Evolutionary conservation across 1,139 yeast genomes (phyloP).

Genomic region (Yamadazyma oceani): DNA sequence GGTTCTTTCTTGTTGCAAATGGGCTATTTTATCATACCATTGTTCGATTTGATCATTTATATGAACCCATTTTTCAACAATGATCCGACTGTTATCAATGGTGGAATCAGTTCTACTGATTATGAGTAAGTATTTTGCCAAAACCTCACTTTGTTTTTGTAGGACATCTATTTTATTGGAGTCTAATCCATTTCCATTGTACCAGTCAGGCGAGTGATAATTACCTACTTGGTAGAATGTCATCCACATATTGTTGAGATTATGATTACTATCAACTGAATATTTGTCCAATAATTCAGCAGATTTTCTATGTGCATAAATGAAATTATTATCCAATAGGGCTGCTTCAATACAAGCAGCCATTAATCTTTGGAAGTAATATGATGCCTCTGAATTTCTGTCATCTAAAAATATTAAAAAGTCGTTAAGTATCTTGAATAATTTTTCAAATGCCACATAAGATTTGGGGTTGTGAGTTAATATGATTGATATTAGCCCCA

Average conservation of each 20-base stretch:
- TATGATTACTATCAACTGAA: slow-evolving; percentile 11
- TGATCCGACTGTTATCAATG: slow-evolving; percentile 25
- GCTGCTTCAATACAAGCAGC: slow-evolving; percentile 61
- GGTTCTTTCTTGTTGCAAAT: slow-evolving; percentile 5
- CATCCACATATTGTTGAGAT: slow-evolving; percentile 50
- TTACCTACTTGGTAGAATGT: slow-evolving; percentile 65
- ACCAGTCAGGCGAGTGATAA: slow-evolving; percentile 52
- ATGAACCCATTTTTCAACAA: slow-evolving; percentile 39
- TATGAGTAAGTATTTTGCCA: slow-evolving; percentile 40
- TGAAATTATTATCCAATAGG: slow-evolving; percentile 52
- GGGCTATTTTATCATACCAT: slow-evolving; percentile 17
- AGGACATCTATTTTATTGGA: slow-evolving; percentile 21
- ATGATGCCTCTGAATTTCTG: slow-evolving; percentile 9
- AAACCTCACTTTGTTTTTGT: slow-evolving; percentile 47
- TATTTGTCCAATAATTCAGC: slow-evolving; percentile 29
- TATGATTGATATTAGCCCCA: slow-evolving; percentile 34
- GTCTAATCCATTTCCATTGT: slow-evolving; percentile 22
- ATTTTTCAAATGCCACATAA: slow-evolving; percentile 47
- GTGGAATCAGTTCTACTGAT: slow-evolving; percentile 22
- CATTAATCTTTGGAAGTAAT: slow-evolving; percentile 37
- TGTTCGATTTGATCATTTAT: slow-evolving; percentile 30
- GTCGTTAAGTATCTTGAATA: slow-evolving; percentile 43
- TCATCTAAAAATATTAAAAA: slow-evolving; percentile 28
- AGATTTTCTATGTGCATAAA: slow-evolving; percentile 46
- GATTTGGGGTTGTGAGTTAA: slow-evolving; percentile 58